Conservation (phyloP, 768 basidiomycete genomes). For the Myochromella boudieri region DNA sequence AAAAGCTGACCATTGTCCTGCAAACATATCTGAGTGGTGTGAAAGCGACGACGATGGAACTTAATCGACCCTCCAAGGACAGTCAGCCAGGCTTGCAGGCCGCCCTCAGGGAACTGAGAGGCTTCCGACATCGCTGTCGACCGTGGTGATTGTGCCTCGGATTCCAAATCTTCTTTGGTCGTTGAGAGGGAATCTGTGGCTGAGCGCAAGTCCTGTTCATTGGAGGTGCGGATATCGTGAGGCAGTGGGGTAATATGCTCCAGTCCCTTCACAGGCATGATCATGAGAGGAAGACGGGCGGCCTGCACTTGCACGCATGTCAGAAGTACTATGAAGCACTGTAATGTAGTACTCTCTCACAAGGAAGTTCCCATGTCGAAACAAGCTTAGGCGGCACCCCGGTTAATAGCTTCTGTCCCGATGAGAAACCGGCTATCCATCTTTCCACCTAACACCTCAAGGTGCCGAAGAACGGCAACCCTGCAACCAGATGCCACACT, state of each 20-base stretch:
- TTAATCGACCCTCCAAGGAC: constrained; percentile 50
- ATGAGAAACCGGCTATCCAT: constrained; percentile 2
- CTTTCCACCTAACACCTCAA: constrained; percentile 4
- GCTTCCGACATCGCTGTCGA: neutral
- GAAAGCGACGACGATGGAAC: too few species aligned
- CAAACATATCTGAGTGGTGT: too few species aligned
- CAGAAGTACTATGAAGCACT: constrained; percentile 21
- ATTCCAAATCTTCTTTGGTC: constrained; percentile 14
- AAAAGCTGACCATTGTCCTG: constrained; percentile 44
- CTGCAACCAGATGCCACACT: constrained; percentile 2
- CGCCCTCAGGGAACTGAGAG: constrained; percentile 43
- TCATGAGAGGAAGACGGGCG: constrained; percentile 17
- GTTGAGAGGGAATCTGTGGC: constrained; percentile 7
- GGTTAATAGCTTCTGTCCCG: constrained; percentile 17
- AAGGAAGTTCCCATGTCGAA: constrained; percentile 18
- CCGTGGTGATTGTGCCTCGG: neutral
- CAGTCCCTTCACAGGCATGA: constrained; percentile 12
- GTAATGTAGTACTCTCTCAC: constrained; percentile 15
- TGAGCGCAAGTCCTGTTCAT: constrained; percentile 9
- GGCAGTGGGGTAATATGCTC: constrained; percentile 8
- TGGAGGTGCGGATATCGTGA: constrained; percentile 6
- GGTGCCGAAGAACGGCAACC: constrained; percentile 3
- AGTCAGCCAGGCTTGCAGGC: constrained; percentile 42
- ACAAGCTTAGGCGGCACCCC: constrained; percentile 13
- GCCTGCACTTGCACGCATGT: constrained; percentile 17